phyloP scores from a whole-genome alignment of 75 land plant species.

The Cryptomeria japonica region DNA sequence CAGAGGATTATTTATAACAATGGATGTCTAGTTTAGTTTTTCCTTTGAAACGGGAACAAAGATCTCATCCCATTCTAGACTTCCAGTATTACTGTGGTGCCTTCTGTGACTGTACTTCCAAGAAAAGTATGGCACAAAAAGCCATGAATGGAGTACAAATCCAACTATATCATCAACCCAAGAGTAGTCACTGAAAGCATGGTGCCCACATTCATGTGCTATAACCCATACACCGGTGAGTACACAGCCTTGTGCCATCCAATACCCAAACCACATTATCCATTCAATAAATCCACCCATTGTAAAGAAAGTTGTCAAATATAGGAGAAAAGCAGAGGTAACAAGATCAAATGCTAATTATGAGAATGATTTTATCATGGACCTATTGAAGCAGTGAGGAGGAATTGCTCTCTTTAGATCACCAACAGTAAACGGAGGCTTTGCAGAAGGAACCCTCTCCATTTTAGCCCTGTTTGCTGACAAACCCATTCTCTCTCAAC shows the following conservation, averaged over 20 bases:
- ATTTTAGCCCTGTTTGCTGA: neutral
- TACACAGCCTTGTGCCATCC: slow-evolving; percentile 62
- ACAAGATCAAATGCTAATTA: slow-evolving; percentile 53
- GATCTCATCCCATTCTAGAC: slow-evolving; percentile 74
- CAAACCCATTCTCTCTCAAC: slow-evolving; percentile 30
- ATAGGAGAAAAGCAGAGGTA: slow-evolving; percentile 19
- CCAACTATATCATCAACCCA: too few relatives aligned
- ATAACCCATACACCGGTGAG: slow-evolving; percentile 83
- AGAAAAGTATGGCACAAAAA: slow-evolving; percentile 85
- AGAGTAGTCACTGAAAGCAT: too few relatives aligned
- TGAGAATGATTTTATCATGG: slow-evolving; percentile 53
- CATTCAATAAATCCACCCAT: slow-evolving; percentile 19
- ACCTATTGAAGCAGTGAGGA: slow-evolving; percentile 74
- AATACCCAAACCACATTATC: slow-evolving; percentile 54
- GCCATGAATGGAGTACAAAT: slow-evolving; percentile 35
- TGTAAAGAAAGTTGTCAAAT: slow-evolving; percentile 27
- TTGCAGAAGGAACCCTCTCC: slow-evolving; percentile 41
- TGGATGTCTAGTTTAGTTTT: slow-evolving; percentile 28
- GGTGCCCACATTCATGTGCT: slow-evolving; percentile 24
- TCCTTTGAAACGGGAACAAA: slow-evolving; percentile 75
- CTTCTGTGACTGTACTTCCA: slow-evolving; percentile 82
- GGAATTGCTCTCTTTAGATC: slow-evolving; percentile 72
- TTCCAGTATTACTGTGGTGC: slow-evolving; percentile 82
- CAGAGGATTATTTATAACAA: slow-evolving; percentile 54
- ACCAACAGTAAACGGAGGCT: slow-evolving; percentile 70